Evolutionary conservation across 208 protist genomes (phyloP).

Genomic region (Leishmania amazonensis): DNA sequence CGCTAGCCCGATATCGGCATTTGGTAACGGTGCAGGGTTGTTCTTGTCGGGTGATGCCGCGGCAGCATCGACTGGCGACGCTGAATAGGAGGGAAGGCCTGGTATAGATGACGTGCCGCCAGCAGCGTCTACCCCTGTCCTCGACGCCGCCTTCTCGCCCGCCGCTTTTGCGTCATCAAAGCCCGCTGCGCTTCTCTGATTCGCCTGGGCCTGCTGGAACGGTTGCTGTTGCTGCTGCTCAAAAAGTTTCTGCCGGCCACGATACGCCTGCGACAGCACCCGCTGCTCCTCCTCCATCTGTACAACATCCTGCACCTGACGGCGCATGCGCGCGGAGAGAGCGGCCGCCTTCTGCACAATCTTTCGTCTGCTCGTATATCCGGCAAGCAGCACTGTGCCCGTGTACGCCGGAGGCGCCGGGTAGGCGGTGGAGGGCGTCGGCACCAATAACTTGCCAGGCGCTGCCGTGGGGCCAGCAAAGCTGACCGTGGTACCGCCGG

Average conservation of each 20-base stretch:
- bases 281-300: conserved; percentile 45
- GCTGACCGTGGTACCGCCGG: neutral
- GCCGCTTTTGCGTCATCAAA: neutral
- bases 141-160: neutral
- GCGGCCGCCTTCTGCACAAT: conserved; percentile 34
- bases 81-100: neutral
- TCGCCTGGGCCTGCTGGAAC: neutral
- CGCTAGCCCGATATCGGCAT: conserved; percentile 7
- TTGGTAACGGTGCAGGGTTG: neutral
- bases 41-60: neutral
- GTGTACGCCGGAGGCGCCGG: conserved; percentile 11
- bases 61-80: neutral
- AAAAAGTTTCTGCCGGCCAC: conserved; percentile 21
- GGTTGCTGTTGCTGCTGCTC: conserved; percentile 8
- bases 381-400: conserved; percentile 30
- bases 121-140: neutral
- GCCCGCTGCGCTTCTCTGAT: neutral
- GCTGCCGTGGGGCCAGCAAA: neutral
- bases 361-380: conserved; percentile 35
- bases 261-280: conserved; percentile 25
- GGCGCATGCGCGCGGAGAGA: conserved; percentile 39
- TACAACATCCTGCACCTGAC: conserved; percentile 39
- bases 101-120: neutral
- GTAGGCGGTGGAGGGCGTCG: neutral
- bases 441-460: neutral